phyloP scores from a whole-genome alignment of 768 basidiomycete species.

The Naganishia kalamii region DNA sequence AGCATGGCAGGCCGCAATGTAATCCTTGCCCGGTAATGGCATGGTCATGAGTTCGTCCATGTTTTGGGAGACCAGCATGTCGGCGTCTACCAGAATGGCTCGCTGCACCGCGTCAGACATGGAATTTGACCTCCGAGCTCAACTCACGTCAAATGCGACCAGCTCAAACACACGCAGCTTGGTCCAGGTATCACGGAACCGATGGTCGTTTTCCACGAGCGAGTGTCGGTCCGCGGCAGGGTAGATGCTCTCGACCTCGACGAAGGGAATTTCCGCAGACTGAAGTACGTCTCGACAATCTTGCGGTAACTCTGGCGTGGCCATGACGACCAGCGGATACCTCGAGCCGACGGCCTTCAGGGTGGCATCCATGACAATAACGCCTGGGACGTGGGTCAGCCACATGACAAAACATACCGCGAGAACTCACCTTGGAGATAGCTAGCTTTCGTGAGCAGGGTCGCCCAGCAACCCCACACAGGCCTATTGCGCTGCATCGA shows the following conservation, averaged over 20 bases:
- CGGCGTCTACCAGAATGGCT: constrained; percentile 41
- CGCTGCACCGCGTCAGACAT: constrained; percentile 12
- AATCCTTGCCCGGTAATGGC: constrained; percentile 49
- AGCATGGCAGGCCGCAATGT: constrained; percentile 81
- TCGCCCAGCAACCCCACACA: constrained; percentile 53
- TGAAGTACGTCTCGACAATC: constrained; percentile 54
- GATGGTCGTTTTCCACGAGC: constrained; percentile 52
- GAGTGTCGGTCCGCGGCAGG: constrained; percentile 43
- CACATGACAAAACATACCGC: background rate
- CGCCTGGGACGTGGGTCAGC: constrained; percentile 33
- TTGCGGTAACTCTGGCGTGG: constrained; percentile 56
- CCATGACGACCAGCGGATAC: constrained; percentile 76
- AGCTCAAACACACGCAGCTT: constrained; percentile 51
- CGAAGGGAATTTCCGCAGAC: constrained; percentile 52
- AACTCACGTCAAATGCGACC: constrained; percentile 44
- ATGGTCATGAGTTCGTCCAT: constrained; percentile 45
- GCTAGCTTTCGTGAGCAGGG: constrained; percentile 63
- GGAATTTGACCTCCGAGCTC: background rate
- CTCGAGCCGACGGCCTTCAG: constrained; percentile 55
- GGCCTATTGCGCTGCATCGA: background rate
- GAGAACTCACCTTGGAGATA: constrained; percentile 49
- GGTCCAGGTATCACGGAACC: constrained; percentile 63
- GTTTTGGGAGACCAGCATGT: constrained; percentile 39
- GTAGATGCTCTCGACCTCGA: constrained; percentile 33
- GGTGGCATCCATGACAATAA: constrained; percentile 58